Base-by-base conservation (phyloP, 2,329 filamentous ascomycete species). In the Pyrenophora graminea region DNA sequence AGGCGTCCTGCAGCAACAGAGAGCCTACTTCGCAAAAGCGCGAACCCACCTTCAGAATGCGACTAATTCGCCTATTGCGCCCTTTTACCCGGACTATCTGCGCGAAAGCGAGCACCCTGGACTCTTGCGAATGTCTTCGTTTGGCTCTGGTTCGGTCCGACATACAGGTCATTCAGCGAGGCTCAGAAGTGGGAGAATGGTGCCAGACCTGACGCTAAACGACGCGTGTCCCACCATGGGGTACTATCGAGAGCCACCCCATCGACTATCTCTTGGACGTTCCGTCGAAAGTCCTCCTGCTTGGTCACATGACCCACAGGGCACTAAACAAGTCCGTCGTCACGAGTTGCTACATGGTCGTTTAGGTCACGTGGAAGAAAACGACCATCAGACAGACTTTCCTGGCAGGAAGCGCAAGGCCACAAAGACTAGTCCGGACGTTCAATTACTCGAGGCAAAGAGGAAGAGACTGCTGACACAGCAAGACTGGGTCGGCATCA, bases 11-110 rank as follows among this genome's bases (percentile, higher is more conserved):
- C 70, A 75, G 49, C 73, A 70, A 53, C 78, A 80, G 58, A 79
- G 73, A 59, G 73, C 75, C 15, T 73, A 79, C 56, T 80, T 80
- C 51, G 77, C 77, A 4, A 74, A 68, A 55, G 69, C 65, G 15
- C 72, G 76, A 23, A 63, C 64, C 6, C 61, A 64, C 33, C 56
- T 68, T n/a, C 67, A 68, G 40, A 63, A 67, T 47, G 51, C 45
- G 13, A 10, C 48, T 37, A 49, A 47, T 13, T 51, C 55, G 25
- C 44, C 38, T 41, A 38, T 34, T 8, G 43, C 56, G 6, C 60
- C 66, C 6, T 69, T 70, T 48, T 55, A 45, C 31, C 68, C 67
- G 4, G 61, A 51, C 37, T 69, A 62, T 40, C 44, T 70, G 31
- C 52, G 31, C 10, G 49, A 53, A 12, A 53, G 58, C 15, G 54